Conservation (phyloP, 2,329 filamentous ascomycete species). For the Fusarium tuaranense region DNA sequence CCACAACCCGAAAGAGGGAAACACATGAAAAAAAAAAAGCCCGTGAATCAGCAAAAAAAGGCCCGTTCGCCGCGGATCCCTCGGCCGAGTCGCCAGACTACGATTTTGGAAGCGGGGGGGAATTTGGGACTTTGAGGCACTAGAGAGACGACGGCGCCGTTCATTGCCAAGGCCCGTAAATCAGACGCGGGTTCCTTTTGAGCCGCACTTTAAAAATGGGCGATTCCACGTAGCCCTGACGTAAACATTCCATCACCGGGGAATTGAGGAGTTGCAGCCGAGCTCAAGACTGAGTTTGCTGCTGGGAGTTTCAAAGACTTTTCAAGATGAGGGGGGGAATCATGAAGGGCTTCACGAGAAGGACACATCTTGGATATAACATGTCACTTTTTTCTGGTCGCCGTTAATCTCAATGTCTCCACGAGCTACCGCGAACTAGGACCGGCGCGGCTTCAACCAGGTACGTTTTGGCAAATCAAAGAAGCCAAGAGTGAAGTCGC, state of each 20-base stretch:
- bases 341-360: not conserved
- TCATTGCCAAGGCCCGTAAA: slow-evolving; percentile 7
- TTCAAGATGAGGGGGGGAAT: not conserved
- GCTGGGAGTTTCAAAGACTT: not conserved
- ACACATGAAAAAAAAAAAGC: not conserved
- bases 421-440: slow-evolving; percentile 5
- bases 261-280: not conserved
- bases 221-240: not conserved
- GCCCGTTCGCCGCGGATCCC: not conserved
- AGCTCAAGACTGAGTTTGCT: not conserved
- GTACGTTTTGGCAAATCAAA: slow-evolving; percentile 19
- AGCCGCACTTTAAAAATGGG: slow-evolving; percentile 11
- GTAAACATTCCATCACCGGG: slow-evolving; percentile 3
- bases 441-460: not conserved
- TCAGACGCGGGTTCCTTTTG: slow-evolving; percentile 6
- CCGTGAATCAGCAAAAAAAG: not conserved
- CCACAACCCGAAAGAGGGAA: not conserved
- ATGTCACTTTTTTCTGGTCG: slow-evolving; percentile 18
- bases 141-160: slow-evolving; percentile 1
- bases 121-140: not conserved
- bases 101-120: slow-evolving; percentile 1
- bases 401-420: slow-evolving; percentile 23
- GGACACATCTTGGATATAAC: not conserved
- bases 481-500: not conserved
- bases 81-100: slow-evolving; percentile 10